Evolutionary conservation across 768 basidiomycete species (phyloP).

Genomic region (Fomitopsis pulvina): DNA sequence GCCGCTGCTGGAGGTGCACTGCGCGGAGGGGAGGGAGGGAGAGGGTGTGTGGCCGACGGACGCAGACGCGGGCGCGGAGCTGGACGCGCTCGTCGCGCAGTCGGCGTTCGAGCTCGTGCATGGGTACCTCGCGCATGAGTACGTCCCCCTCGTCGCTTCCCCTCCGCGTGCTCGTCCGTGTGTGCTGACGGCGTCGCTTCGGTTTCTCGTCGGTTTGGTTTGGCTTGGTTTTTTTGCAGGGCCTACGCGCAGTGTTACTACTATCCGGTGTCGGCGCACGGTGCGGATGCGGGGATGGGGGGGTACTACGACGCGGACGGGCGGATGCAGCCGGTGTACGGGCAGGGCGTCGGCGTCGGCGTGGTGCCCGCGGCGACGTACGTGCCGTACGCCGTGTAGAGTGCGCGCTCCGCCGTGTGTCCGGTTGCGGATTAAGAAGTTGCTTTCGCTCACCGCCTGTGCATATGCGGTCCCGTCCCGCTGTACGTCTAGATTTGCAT

Average conservation of each 20-base stretch:
- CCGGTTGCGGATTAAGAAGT: too few species aligned
- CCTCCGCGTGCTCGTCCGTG: too few species aligned
- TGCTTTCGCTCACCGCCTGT: too few species aligned
- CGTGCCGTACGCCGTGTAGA: not conserved
- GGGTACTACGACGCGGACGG: not conserved
- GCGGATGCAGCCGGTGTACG: not conserved
- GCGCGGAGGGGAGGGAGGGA: not conserved
- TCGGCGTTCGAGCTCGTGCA: not conserved
- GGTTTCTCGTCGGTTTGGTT: too few species aligned
- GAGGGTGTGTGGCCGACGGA: not conserved
- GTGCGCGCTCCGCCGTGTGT: too few species aligned
- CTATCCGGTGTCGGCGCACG: too few species aligned
- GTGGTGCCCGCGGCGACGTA: not conserved
- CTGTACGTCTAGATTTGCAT: too few species aligned
- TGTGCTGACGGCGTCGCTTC: too few species aligned
- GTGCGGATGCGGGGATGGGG: not conserved
- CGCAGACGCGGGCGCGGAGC: not conserved
- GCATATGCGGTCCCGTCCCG: too few species aligned
- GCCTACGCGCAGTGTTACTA: too few species aligned
- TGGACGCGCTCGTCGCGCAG: not conserved
- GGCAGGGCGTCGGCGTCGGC: not conserved
- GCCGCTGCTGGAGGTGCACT: not conserved
- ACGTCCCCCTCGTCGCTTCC: not conserved
- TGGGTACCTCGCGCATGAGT: not conserved
- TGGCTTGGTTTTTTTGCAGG: too few species aligned